Base-by-base conservation (phyloP, 2,329 filamentous ascomycete genomes). In the Fusarium drepaniforme region DNA sequence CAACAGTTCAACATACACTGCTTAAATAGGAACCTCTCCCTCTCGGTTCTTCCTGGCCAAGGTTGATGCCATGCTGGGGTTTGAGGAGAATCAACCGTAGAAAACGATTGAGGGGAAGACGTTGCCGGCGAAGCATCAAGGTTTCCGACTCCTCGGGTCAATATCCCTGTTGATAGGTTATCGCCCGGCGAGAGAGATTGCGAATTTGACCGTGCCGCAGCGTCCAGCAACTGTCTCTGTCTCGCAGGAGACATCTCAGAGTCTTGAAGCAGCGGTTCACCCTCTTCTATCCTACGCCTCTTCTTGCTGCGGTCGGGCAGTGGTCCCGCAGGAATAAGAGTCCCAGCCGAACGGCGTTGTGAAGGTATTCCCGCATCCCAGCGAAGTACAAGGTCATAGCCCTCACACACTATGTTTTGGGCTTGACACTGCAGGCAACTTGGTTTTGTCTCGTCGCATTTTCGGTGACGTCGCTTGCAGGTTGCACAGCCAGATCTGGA, bases 361-460 rank as follows among this genome's bases (percentile, higher is more conserved):
- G 74, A 77, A 4, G 75, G 70, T 23, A 72, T 67, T 0, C 75
- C 72, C 15, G 71, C 40, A 44, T 73, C 68, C 75, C 75, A 77
- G 0, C 68, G 75, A 13, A 77, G 46, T 8, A 65, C 63, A 0
- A 77, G 5, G 9, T 65, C 68, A 28, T 77, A 77, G 0, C 75
- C 74, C 7, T 75, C 75, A 4, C 75, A 77, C 1, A 12, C 4
- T 1, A 77, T 28, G 4, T 59, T 70, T 3, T 77, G 46, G 3
- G 49, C 66, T 5, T 67, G 44, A 18, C 75, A 77, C 38, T 73
- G 53, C 1, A 58, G 37, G 25, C 75, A 77, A 3, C 16, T 5
- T 7, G 75, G 75, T 7, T 64, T 73, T 1, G 70, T 72, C 37
- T 77, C 72, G 21, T 77, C 75, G 25, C 75, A 77, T 57, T 77